Evolutionary conservation across 1,284 basidiomycete genomes (phyloP), one percentile per base, ranked within the genome.

Genomic region (Ganoderma leucocontextum): DNA sequence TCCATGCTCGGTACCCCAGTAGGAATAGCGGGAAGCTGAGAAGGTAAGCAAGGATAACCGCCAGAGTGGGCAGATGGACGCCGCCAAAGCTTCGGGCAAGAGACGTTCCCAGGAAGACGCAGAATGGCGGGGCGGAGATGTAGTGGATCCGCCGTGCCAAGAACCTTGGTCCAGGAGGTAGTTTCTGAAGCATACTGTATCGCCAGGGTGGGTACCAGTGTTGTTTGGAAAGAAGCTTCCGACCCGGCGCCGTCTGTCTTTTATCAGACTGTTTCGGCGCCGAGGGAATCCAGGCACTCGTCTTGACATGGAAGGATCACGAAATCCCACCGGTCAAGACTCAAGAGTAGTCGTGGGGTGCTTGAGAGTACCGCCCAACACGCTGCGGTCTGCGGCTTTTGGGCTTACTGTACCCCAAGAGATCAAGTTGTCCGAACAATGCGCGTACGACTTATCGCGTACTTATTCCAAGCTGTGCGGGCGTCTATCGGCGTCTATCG

Each of bases 131-230:
- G 2, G 55, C 19, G 19, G 68, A 47, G 44, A 72, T 42, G 33
- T 64, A 65, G 42, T 67, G 72, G 15, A 72, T 10, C 10, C 64
- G 57, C 19, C 58, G 60, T 19, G 65, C 47, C 4, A 75, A 49
- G 64, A 67, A 72, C 12, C 55, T 36, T 25, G 70, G 63, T 3
- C 74, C 74, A n/a, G 74, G 74, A 13, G 74, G 64, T 35, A 67
- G 52, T 15, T 47, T 47, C 44, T 47, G 44, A 47, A 47, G 44
- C 44, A 41, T 41, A 17, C 13, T 41, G 29, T 29, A 29, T 29
- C 29, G 29, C 29, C 2, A 13, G 41, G 17, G 13, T 29, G 29
- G 29, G 29, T 29, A 29, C 29, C 29, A 41, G 41, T 4, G 41
- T 41, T 41, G 13, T 41, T 2, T 15, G 57, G 47, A 49, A 22